Evolutionary conservation across 1,284 basidiomycete species (phyloP), one percentile per base, ranked within the genome.

Genomic region (Cutaneotrichosporon cutaneum): DNA sequence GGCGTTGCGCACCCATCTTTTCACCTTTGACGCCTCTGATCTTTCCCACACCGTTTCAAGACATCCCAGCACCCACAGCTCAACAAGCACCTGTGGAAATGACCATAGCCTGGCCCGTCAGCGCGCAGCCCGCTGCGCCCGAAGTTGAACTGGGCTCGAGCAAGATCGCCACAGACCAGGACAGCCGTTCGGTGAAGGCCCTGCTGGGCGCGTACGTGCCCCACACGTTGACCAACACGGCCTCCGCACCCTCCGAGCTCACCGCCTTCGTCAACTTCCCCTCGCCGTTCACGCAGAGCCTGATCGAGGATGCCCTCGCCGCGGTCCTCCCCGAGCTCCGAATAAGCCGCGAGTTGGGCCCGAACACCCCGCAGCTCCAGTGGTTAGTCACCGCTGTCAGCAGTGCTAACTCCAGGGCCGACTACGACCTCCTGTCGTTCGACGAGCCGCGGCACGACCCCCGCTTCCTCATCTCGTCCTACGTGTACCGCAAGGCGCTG

Each of bases 401-500:
- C n/a, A n/a, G 32, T 9, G 60, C 71, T 21, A 70, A 86, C 11
- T 77, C 0, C 62, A 78, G 59, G 71, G 71, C 62, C 61, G 70
- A 70, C 72, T 95, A 95, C 81, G 92, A 95, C 73, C 83, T 83
- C 35, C 86, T 94, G 63, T 85, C 90, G 65, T 92, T 94, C 67
- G 85, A 87, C 70, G 82, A 88, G 39, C 88, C 88, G 11, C 85
- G 78, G 54, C 42, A 67, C 16, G 63, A 73, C 58, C 70, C 73
- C 2, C 60, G 62, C 0, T 84, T 89, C 36, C 83, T 94, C 36
- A 86, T 91, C 1, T 94, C 90, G 10, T 89, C 88, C 52, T 96
- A 95, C 74, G 88, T 87, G n/a, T 94, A 96, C 74, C 86, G 94
- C 58, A 95, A 97, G 77, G 89, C 90, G 27, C 84, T 99, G 51